phyloP scores from a whole-genome alignment of 2,329 filamentous ascomycete species.

The Nothophaeocryptopus gaeumannii region DNA sequence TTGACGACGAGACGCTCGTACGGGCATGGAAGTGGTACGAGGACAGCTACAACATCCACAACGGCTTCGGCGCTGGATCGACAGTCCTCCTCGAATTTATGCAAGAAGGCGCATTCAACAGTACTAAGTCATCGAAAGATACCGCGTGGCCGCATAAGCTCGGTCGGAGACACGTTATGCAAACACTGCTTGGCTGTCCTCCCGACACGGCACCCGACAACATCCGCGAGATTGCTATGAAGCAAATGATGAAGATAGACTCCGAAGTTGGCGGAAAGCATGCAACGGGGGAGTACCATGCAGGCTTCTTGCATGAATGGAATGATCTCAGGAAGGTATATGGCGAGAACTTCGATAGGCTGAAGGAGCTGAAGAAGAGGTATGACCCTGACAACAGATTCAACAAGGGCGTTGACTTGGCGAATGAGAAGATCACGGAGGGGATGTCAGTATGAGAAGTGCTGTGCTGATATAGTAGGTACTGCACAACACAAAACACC shows the following conservation, averaged over 20 bases:
- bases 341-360: conserved; percentile 24
- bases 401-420: conserved; percentile 23
- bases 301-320: conserved; percentile 27
- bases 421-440: conserved; percentile 11
- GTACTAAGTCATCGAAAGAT: conserved; percentile 15
- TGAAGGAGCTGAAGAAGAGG: conserved; percentile 23
- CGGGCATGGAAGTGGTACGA: conserved; percentile 32
- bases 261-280: conserved; percentile 21
- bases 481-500: too few species aligned
- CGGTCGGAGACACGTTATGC: conserved; percentile 26
- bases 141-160: conserved; percentile 30
- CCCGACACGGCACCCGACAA: conserved; percentile 17
- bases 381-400: conserved; percentile 24
- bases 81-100: conserved; percentile 32
- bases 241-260: conserved; percentile 17
- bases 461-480: too few species aligned
- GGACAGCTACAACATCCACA: conserved; percentile 18
- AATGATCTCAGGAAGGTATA: conserved; percentile 25
- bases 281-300: conserved; percentile 24
- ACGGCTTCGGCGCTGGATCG: conserved; percentile 23
- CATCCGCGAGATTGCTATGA: conserved; percentile 19
- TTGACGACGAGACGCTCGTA: conserved; percentile 28
- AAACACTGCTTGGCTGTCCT: conserved; percentile 24
- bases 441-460: conserved; percentile 1
- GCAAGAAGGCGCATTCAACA: conserved; percentile 26